phyloP scores from a whole-genome alignment of 1,139 yeast genomes.

The Candida sp. region DNA sequence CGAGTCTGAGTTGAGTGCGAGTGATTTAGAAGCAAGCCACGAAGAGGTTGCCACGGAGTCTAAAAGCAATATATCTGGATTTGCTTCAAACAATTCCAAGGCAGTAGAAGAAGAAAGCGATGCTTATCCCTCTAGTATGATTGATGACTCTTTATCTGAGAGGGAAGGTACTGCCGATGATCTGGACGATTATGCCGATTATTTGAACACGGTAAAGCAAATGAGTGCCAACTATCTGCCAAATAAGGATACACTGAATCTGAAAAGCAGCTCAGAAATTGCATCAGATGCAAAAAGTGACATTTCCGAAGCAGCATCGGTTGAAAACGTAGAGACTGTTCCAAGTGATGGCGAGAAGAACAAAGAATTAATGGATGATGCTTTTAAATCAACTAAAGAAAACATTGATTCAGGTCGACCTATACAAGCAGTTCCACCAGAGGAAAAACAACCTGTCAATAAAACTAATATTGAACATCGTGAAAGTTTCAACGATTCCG shows the following conservation, averaged over 20 bases:
- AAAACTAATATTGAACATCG: neutral
- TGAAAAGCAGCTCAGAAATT: neutral
- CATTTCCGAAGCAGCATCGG: neutral
- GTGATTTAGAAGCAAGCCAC: neutral
- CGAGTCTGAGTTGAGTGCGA: neutral
- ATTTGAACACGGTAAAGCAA: neutral
- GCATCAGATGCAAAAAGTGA: neutral
- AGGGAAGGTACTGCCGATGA: neutral
- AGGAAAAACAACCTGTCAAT: too few species aligned
- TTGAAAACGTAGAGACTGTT: neutral
- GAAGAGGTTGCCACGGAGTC: neutral
- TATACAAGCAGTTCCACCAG: too few species aligned
- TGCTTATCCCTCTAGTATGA: too few species aligned
- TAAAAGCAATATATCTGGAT: neutral
- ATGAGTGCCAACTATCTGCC: neutral
- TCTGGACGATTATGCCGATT: neutral
- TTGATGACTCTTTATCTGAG: neutral
- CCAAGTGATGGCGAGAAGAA: neutral
- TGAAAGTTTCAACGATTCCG: neutral
- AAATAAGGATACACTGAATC: neutral
- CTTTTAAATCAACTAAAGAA: neutral
- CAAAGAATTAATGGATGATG: neutral
- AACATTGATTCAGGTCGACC: too few species aligned
- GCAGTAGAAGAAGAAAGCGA: neutral
- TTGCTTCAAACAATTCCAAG: neutral